phyloP scores from a whole-genome alignment of 1,139 yeast species.

The Sugiyamaella paludigena region DNA sequence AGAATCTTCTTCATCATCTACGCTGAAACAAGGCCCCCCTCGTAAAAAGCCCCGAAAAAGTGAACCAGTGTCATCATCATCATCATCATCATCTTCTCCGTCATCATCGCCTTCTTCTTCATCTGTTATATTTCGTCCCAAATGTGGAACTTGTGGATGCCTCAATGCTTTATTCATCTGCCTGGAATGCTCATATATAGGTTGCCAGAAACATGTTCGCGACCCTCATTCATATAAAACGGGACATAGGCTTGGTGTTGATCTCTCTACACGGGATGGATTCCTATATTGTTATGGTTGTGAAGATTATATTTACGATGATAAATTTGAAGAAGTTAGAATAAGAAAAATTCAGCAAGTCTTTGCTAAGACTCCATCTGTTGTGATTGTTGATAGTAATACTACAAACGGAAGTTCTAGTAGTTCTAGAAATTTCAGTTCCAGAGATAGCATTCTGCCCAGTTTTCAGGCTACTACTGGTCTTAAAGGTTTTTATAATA shows the following conservation, averaged over 20 bases:
- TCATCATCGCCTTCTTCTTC: too few species aligned
- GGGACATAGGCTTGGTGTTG: slow-evolving; percentile 68
- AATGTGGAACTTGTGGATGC: slow-evolving; percentile 17
- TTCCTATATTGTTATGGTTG: slow-evolving; percentile 68
- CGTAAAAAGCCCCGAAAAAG: slow-evolving; percentile 10
- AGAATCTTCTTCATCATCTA: neutral
- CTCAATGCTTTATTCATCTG: slow-evolving; percentile 48
- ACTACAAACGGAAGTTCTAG: neutral
- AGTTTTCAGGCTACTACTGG: slow-evolving; percentile 65
- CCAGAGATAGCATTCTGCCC: slow-evolving; percentile 42
- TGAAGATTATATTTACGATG: slow-evolving; percentile 64
- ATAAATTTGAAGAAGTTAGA: slow-evolving; percentile 48
- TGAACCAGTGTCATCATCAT: neutral
- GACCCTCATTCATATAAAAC: slow-evolving; percentile 55
- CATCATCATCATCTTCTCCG: too few species aligned
- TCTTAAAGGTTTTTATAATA: slow-evolving; percentile 79
- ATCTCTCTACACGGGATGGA: slow-evolving; percentile 29
- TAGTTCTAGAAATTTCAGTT: neutral
- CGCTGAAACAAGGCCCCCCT: slow-evolving; percentile 5
- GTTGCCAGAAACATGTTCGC: slow-evolving; percentile 66
- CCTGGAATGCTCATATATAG: slow-evolving; percentile 79
- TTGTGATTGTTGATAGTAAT: neutral
- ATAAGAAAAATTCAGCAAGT: slow-evolving; percentile 14
- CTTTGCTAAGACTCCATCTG: neutral
- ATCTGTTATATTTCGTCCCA: slow-evolving; percentile 5